A percentile compares a stretch with the other conserved stretches of the same genome.
Conservation (phyloP, 352 stramenopile species). For the Globisporangium splendens region DNA sequence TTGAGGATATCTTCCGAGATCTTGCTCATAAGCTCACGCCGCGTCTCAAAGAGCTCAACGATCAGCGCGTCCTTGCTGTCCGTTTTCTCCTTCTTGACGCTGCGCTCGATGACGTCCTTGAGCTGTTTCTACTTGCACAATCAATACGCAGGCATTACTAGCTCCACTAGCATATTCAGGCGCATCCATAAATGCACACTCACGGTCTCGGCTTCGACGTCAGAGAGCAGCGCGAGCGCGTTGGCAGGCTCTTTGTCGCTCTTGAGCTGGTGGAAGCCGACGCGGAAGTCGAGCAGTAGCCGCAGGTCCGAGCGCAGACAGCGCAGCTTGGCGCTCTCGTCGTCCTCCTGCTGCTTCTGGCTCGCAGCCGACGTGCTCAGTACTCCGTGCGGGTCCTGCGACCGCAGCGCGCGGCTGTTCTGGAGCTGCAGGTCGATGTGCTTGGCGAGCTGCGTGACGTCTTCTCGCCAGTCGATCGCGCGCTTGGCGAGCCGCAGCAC, state of each 20-base stretch:
- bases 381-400: conserved; percentile 50
- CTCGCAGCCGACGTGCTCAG: conserved; percentile 28
- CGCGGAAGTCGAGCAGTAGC: conserved; percentile 59
- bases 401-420: conserved; percentile 56
- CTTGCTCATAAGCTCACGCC: conserved; percentile 60
- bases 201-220: conserved; percentile 38
- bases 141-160: background rate
- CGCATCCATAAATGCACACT: conserved; percentile 11
- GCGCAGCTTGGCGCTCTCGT: conserved; percentile 46
- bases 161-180: background rate
- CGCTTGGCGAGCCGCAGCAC: conserved; percentile 47
- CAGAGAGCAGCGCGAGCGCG: conserved; percentile 9
- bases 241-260: conserved; percentile 16
- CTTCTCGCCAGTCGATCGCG: conserved; percentile 64
- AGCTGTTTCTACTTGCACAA: conserved; percentile 32
- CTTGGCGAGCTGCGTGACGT: conserved; percentile 64
- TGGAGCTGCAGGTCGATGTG: conserved; percentile 75
- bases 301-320: conserved; percentile 57
- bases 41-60: conserved; percentile 61
- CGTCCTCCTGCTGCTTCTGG: conserved; percentile 45
- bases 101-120: conserved; percentile 57
- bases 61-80: conserved; percentile 41
- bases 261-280: conserved; percentile 30
- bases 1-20: conserved; percentile 72
- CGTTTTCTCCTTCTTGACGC: conserved; percentile 59